Percentiles rank a stretch among this genome's conserved stretches.
Evolutionary conservation across 2,329 filamentous ascomycete species (phyloP).

Genomic region (Alternaria burnsii): DNA sequence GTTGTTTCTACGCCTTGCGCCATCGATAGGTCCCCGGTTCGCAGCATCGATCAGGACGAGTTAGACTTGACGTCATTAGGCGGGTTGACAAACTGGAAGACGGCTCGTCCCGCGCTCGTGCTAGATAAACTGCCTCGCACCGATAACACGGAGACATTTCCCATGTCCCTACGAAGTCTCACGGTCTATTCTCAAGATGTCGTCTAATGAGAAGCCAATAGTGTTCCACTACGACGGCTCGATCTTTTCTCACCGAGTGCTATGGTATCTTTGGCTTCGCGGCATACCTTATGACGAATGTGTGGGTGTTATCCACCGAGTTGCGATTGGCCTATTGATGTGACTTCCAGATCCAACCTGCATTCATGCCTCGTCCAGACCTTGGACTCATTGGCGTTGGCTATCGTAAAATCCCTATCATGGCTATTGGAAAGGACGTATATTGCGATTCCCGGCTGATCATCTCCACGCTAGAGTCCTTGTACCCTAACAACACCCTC

Average conservation of each 20-base stretch:
- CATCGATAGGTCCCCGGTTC: background rate
- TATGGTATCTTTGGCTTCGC: slow-evolving; percentile 74
- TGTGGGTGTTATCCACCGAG: slow-evolving; percentile 56
- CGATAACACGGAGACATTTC: background rate
- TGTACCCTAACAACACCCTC: slow-evolving; percentile 27
- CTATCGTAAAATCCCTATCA: slow-evolving; percentile 50
- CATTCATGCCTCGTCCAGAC: slow-evolving; percentile 43
- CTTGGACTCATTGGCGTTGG: slow-evolving; percentile 43
- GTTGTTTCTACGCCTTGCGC: background rate
- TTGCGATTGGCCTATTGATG: background rate
- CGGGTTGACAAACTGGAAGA: background rate
- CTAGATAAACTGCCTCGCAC: background rate
- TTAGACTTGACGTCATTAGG: background rate
- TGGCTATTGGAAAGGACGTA: slow-evolving; percentile 43
- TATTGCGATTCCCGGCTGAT: slow-evolving; percentile 47
- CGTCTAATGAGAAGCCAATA: slow-evolving; percentile 58
- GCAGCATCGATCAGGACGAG: background rate
- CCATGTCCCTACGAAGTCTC: background rate
- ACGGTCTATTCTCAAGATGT: slow-evolving; percentile 15
- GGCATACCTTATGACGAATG: slow-evolving; percentile 73
- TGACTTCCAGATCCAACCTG: slow-evolving; percentile 64
- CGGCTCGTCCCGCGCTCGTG: background rate
- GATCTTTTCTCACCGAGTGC: slow-evolving; percentile 69
- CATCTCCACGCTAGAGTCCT: slow-evolving; percentile 39
- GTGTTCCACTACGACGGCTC: slow-evolving; percentile 73